These are phyloP conservation scores for Castanopsis chinensis DNA, from an alignment of 306 rosid genomes.

Conservation along the genomic window DNA sequence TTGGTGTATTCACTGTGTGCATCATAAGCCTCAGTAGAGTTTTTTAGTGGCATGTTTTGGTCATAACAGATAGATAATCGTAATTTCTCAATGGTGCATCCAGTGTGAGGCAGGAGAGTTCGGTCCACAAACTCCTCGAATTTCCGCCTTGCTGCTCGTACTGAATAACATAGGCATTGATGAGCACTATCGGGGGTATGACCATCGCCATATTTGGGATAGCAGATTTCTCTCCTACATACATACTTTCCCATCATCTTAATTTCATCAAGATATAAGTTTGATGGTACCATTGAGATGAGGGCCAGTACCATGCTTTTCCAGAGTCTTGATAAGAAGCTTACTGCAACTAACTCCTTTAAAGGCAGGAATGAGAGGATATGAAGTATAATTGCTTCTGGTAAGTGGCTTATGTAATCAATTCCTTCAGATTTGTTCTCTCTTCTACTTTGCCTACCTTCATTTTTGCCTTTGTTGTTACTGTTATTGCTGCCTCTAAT, in stretches of 20 bases:
- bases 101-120: conserved; percentile 16
- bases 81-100: conserved; percentile 3
- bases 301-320: conserved; percentile 5
- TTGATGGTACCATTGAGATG: not conserved
- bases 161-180: not conserved
- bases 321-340: conserved; percentile 20
- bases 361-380: conserved; percentile 8
- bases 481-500: not conserved
- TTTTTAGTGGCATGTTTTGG: too few species aligned
- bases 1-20: not conserved
- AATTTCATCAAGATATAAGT: conserved; percentile 4
- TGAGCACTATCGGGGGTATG: not conserved
- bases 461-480: too few species aligned
- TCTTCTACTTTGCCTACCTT: not conserved
- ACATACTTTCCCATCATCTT: not conserved
- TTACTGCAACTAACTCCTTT: conserved; percentile 2
- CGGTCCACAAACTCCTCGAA: not conserved
- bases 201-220: not conserved
- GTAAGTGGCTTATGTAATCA: conserved; percentile 18
- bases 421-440: not conserved
- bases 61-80: conserved; percentile 4
- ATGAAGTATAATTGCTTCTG: conserved; percentile 6
- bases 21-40: not conserved
- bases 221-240: not conserved
- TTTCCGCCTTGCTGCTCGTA: not conserved